Base-by-base conservation (phyloP, 2,329 filamentous ascomycete species). In the Parastagonospora avenae region DNA sequence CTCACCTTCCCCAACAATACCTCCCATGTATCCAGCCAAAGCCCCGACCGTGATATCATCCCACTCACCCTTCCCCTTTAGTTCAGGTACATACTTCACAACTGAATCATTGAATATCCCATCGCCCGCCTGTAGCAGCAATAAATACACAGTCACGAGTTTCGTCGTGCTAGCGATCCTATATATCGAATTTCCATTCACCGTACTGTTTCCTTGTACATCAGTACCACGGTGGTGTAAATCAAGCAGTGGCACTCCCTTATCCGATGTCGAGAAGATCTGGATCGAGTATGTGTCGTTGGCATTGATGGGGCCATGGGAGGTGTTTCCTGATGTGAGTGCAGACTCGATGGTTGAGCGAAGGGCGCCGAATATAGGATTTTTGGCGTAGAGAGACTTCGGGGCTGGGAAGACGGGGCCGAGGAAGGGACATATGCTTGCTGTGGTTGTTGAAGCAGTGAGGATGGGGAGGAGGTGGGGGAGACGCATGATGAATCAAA, bases 181-280 rank as follows among this genome's bases (percentile, higher is more conserved):
- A 55, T 77, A 79, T 14, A 79, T 75, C 32, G 70, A 74, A 48
- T 79, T 61, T n/a, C 66, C 72, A 51, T 78, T 70, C 8, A 59
- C 7, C 0, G 50, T 35, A 9, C 44, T 14, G n/a, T 55, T 48
- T 2, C 52, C 52, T 8, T 47, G 29, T 3, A 59, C 9, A 4
- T 15, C 40, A 6, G 30, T 12, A 4, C 52, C 55, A n/a, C 42
- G 52, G 12, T 39, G 52, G 31, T 59, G 55, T 8, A 48, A 51
- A 8, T 59, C 52, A 7, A 55, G n/a, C 14, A 59, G 38, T 3
- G 40, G 47, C 10, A 39, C 19, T 14, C 47, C 36, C 19, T 24
- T 24, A 2, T 49, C 39, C 2, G n/a, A 11, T 0, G 50, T 48
- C 3, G 55, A 55, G 37, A 55, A 59, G 12, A 59, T 45, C 32